Evolutionary conservation across 495 filamentous ascomycete genomes (phyloP), one percentile per base, ranked within the genome.

Genomic region (Aspergillus nanangensis): DNA sequence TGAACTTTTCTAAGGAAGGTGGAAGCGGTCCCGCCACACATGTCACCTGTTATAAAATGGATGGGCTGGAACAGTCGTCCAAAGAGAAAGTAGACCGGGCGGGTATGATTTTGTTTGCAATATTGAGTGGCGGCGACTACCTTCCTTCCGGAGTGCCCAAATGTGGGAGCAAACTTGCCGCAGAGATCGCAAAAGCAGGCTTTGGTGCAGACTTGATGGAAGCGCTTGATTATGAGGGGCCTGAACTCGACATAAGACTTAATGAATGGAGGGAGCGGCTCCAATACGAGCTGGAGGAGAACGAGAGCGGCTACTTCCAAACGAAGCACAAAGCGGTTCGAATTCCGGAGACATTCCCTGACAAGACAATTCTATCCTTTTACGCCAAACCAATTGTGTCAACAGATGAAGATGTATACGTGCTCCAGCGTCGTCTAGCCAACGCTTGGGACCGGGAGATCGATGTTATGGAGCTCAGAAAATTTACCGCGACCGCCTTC

Each of bases 91-190:
- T 99, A 20, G 84, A 90, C 53, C 76, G 83, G 33, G 80, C 90
- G 44, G 93, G 90, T 2, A 96, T 99, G 92, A 83, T 97, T 29
- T 61, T 99, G 11, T 83, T 99, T 27, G 94, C 94, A 1, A 71
- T 99, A 60, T 91, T 99, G 76, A 95, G 89, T 57, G 93, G 94
- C 8, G 93, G 93, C 5, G 94, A 99, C 63, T 99, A 99, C 55
- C 66, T 91, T 8, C 90, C 93, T 2, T 88, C 87, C 42, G 94
- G 94, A 0, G 82, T 99, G 14, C 83, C 87, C 0, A 83, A 84
- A 31, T 96, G 89, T 53, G 94, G 94, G 8, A 80, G 87, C 41
- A 95, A 89, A 57, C 70, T 87, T 3, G 90, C 94, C 3, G 90
- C 86, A 47, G 87, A 96, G 55, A 95, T 95, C 43, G 91, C 93